Conservation (phyloP, 2,329 filamentous ascomycete genomes). For the Sclerotinia glacialis region DNA sequence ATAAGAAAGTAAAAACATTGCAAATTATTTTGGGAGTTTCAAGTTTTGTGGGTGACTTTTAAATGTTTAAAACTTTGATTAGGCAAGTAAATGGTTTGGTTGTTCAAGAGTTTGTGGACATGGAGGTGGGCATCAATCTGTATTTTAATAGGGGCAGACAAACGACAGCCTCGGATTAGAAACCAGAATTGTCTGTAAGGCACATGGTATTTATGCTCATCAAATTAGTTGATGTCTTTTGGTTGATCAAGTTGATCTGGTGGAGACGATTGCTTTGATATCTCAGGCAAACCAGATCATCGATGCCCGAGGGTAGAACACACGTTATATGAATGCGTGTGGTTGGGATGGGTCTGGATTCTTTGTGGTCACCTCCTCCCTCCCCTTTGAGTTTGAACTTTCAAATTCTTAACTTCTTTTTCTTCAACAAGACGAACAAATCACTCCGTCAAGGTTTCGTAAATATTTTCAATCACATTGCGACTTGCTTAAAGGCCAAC, state of each 20-base stretch:
- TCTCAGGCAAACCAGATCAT: neutral
- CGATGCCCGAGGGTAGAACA: neutral
- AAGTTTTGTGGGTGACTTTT: neutral
- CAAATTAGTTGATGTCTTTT: neutral
- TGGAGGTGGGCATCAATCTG: neutral
- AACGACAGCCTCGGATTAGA: conserved; percentile 31
- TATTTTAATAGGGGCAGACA: neutral
- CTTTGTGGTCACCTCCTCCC: no score
- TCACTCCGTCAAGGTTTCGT: conserved; percentile 31
- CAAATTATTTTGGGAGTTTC: conserved; percentile 9
- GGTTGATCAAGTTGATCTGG: conserved; percentile 36
- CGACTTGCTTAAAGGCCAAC: conserved; percentile 28
- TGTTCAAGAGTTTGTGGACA: no score
- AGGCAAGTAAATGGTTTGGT: no score
- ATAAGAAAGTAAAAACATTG: conserved; percentile 24
- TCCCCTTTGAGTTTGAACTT: conserved; percentile 1
- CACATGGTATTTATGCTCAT: neutral
- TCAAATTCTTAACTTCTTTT: neutral
- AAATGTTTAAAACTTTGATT: neutral
- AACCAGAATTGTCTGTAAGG: conserved; percentile 41
- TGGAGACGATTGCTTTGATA: no score
- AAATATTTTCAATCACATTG: conserved; percentile 39
- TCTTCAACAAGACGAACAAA: neutral
- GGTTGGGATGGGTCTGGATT: neutral
- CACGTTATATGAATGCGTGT: neutral